phyloP scores from a whole-genome alignment of 257 asterid species.

The Vinca minor region DNA sequence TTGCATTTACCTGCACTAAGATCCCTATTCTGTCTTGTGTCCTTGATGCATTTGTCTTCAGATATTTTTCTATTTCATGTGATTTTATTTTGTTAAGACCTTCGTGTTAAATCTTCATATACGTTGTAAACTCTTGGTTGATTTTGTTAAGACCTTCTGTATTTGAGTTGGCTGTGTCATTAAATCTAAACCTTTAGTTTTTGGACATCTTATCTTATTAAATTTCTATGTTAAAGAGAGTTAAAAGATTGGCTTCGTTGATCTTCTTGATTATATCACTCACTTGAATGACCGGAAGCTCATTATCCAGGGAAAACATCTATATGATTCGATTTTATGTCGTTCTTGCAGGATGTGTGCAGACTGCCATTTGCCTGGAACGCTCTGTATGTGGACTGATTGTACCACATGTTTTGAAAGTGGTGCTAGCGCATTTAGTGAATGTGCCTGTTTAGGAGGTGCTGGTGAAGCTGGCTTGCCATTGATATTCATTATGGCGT shows the following conservation, averaged over 20 bases:
- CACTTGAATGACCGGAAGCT: too few relatives aligned
- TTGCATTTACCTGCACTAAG: too few relatives aligned
- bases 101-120: too few relatives aligned
- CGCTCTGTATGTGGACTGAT: constrained; percentile 98
- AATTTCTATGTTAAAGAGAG: neutral
- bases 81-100: neutral
- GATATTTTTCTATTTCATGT: too few relatives aligned
- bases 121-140: neutral
- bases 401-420: too few relatives aligned
- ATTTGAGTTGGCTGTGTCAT: too few relatives aligned
- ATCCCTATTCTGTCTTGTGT: too few relatives aligned
- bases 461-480: constrained; percentile 99
- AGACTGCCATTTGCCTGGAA: constrained; percentile 95
- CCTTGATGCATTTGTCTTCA: neutral
- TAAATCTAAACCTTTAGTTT: too few relatives aligned
- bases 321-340: neutral
- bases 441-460: constrained; percentile 93
- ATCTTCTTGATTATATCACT: constrained; percentile 10
- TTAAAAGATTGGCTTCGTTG: too few relatives aligned
- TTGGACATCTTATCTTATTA: too few relatives aligned
- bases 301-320: too few relatives aligned
- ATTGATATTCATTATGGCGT: constrained; percentile 55
- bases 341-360: constrained; percentile 69
- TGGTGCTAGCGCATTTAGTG: constrained; percentile 73
- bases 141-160: too few relatives aligned